A percentile compares a stretch with the other conserved stretches of the same genome.
phyloP scores from a whole-genome alignment of 192 early-diverging fungal species.

The Radiomyces spectabilis region DNA sequence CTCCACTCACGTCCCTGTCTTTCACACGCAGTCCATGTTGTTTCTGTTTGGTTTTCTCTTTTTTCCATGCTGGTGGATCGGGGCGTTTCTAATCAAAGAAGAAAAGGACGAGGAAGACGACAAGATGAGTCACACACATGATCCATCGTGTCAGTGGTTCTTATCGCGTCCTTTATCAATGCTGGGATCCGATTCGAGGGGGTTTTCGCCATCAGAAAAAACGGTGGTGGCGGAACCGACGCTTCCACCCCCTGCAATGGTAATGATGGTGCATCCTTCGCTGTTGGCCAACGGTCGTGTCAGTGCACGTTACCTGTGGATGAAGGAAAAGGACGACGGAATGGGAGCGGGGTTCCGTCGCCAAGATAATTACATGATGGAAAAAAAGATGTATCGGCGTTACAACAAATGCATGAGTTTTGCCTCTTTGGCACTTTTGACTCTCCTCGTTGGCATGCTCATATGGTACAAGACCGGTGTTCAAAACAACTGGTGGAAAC shows the following conservation, averaged over 20 bases:
- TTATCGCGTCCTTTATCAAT: too few species aligned
- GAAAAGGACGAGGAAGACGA: not conserved
- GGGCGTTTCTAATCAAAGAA: not conserved
- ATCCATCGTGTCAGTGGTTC: too few species aligned
- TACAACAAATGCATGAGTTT: conserved; percentile 3
- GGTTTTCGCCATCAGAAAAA: too few species aligned
- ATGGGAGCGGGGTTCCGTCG: not conserved
- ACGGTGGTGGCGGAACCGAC: not conserved
- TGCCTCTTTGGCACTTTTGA: not conserved
- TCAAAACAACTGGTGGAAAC: too few species aligned
- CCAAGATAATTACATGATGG: not conserved
- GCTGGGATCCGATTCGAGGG: too few species aligned
- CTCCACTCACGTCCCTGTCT: too few species aligned
- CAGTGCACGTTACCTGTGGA: not conserved
- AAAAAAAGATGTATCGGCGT: not conserved
- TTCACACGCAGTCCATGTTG: conserved; percentile 12
- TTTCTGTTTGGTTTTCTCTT: conserved; percentile 19
- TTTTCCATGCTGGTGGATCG: conserved; percentile 17
- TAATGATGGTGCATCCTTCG: conserved; percentile 9
- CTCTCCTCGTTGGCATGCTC: not conserved
- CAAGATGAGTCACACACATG: too few species aligned
- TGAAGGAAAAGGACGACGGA: not conserved
- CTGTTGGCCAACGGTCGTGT: conserved; percentile 7
- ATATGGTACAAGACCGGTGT: conserved; percentile 10
- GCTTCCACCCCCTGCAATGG: not conserved